phyloP scores from a whole-genome alignment of 108 stramenopile species.

The Asterionellopsis glacialis region DNA sequence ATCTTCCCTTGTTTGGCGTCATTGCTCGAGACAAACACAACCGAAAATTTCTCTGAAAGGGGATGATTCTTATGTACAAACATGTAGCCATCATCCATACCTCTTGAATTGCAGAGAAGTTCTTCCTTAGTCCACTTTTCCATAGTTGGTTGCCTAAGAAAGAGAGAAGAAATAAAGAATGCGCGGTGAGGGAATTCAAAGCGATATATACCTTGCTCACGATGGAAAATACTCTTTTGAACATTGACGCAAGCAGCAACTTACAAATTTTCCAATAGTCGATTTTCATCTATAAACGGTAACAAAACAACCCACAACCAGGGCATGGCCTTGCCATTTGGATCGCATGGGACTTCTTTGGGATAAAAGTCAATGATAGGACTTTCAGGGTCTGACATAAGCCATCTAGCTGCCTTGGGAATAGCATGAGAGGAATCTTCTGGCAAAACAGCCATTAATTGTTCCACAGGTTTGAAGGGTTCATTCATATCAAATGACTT shows the following conservation, averaged over 20 bases:
- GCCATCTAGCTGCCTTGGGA: slow-evolving; percentile 84
- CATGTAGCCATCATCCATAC: slow-evolving; percentile 85
- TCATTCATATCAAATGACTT: slow-evolving; percentile 72
- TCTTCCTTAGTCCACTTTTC: slow-evolving; percentile 80
- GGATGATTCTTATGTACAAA: slow-evolving; percentile 65
- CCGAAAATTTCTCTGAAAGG: slow-evolving; percentile 45
- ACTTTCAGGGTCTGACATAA: slow-evolving; percentile 87
- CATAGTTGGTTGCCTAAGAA: slow-evolving; percentile 64
- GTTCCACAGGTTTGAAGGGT: slow-evolving; percentile 96
- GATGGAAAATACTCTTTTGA: background rate
- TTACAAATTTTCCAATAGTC: slow-evolving; percentile 78
- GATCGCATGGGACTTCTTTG: slow-evolving; percentile 90
- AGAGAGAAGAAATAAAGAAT: background rate
- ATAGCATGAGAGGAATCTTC: slow-evolving; percentile 92
- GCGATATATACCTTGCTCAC: too few species aligned
- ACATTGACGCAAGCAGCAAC: slow-evolving; percentile 1
- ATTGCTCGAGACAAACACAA: slow-evolving; percentile 30
- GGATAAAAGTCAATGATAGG: slow-evolving; percentile 98
- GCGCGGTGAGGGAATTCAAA: background rate
- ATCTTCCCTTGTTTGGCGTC: slow-evolving; percentile 39
- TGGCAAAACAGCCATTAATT: slow-evolving; percentile 97
- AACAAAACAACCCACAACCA: slow-evolving; percentile 98
- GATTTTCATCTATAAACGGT: slow-evolving; percentile 97
- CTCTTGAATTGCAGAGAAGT: slow-evolving; percentile 70
- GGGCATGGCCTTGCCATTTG: slow-evolving; percentile 98